Base-by-base conservation (phyloP, 73 alveolate species). In the Tetrahymena thermophila region DNA sequence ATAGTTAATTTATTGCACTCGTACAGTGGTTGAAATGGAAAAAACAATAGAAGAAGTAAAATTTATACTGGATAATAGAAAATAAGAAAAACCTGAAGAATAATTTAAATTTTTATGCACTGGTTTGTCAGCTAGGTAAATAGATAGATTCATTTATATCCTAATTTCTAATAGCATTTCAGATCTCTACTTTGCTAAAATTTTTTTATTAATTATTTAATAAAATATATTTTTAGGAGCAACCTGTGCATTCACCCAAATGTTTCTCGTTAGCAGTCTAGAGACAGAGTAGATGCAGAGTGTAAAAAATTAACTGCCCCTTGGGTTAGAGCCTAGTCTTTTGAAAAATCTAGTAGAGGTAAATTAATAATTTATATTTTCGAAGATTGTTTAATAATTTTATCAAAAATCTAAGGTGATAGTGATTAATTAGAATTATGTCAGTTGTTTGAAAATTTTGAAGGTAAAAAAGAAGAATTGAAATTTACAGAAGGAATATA, bases 21-120 rank as follows among this genome's bases (percentile, higher is more conserved):
- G 99, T 37, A 98, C 99, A 38, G 96, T 98, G 5, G 99, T 98
- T 11, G 99, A 98, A 94, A 98, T 98, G 99, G 99, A 98, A 93
- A 98, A 98, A 94, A 96, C 98, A 40, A 96, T 98, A 9, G 97
- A 97, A 96, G 99, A 98, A 95, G 95, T 98, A 43, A 97, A 95
- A 95, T 95, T 96, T 50, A 97, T 98, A 34, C 35, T 96, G 17
- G 96, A 94, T 17, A 93, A 96, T 44, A 95, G 98, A 85, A 96
- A 94, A 93, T 94, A 97, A 94, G 98, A 97, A 56, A 95, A 96
- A 40, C 85, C 95, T 10, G 85, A 85, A 40, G 97, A 94, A 37
- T 35, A 43, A 43, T 94, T 44, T 94, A 56, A 93, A 84, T 94
- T 94, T 85, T 94, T 93, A 34, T 96, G 96, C 38, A 85, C 58